These are phyloP conservation scores for Colletotrichum camelliae DNA, from an alignment of 2,329 filamentous ascomycete genomes.

Conservation along the genomic window DNA sequence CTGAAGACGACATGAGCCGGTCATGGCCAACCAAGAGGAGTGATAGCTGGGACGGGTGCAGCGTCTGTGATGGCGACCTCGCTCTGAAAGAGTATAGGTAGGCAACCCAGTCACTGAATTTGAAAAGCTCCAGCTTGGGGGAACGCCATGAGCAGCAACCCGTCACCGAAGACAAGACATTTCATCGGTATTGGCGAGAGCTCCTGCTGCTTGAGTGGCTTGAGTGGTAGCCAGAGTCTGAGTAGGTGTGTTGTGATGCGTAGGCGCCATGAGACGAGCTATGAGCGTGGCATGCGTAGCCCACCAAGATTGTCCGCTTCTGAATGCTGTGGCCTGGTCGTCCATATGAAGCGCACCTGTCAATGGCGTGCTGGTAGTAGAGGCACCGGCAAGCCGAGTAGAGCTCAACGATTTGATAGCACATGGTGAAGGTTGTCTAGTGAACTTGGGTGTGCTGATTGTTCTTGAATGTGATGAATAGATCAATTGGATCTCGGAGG, in stretches of 20 bases:
- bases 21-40: conserved; percentile 53
- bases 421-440: conserved; percentile 63
- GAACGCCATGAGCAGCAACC: conserved; percentile 47
- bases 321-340: conserved; percentile 74
- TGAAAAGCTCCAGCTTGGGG: conserved; percentile 47
- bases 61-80: conserved; percentile 36
- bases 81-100: conserved; percentile 54
- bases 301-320: conserved; percentile 80
- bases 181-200: conserved; percentile 55
- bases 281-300: conserved; percentile 76
- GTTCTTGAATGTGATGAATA: neutral
- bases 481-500: neutral
- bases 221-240: conserved; percentile 62
- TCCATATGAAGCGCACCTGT: conserved; percentile 79
- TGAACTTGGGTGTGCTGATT: neutral
- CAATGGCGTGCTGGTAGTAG: conserved; percentile 86
- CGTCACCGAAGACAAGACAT: conserved; percentile 55
- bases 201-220: conserved; percentile 48
- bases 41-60: conserved; percentile 53
- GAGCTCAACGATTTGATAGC: conserved; percentile 83
- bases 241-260: conserved; percentile 48
- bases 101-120: conserved; percentile 49
- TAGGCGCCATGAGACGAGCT: conserved; percentile 39
- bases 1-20: conserved; percentile 43
- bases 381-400: conserved; percentile 88